phyloP scores from a whole-genome alignment of 345 rosid species.

The Gossypium rotundifolium region DNA sequence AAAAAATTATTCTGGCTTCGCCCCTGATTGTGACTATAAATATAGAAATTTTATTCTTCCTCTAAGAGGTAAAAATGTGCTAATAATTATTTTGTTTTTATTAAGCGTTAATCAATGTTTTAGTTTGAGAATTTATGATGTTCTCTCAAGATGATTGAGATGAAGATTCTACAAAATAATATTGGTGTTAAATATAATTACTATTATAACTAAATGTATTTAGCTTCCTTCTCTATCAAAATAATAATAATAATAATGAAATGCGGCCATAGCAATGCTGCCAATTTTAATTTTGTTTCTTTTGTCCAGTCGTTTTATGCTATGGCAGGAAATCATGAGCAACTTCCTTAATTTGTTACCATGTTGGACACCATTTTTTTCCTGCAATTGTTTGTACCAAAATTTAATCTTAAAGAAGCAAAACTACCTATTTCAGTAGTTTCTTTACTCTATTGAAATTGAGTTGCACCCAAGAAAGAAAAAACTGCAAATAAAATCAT shows the following conservation, averaged over 20 bases:
- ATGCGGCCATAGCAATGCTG: too few species aligned
- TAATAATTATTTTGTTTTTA: too few species aligned
- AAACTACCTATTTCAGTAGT: neutral
- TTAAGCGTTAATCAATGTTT: too few species aligned
- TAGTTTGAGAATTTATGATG: too few species aligned
- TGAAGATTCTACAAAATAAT: accelerated
- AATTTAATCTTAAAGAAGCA: neutral
- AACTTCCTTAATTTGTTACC: neutral
- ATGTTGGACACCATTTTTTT: neutral
- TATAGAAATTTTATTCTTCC: too few species aligned
- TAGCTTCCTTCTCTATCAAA: too few species aligned
- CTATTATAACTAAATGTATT: too few species aligned
- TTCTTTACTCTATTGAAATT: neutral
- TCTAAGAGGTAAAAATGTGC: too few species aligned
- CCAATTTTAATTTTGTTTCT: neutral
- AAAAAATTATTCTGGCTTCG: too few species aligned
- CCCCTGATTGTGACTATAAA: too few species aligned
- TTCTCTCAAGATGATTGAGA: accelerated
- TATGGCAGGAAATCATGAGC: neutral
- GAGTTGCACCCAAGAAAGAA: neutral
- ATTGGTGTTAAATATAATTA: too few species aligned
- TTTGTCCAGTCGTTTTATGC: neutral
- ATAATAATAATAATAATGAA: too few species aligned
- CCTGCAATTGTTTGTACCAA: neutral
- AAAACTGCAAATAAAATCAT: neutral